Conservation (phyloP, 1,284 basidiomycete species). For the Termitomyces sp. region DNA sequence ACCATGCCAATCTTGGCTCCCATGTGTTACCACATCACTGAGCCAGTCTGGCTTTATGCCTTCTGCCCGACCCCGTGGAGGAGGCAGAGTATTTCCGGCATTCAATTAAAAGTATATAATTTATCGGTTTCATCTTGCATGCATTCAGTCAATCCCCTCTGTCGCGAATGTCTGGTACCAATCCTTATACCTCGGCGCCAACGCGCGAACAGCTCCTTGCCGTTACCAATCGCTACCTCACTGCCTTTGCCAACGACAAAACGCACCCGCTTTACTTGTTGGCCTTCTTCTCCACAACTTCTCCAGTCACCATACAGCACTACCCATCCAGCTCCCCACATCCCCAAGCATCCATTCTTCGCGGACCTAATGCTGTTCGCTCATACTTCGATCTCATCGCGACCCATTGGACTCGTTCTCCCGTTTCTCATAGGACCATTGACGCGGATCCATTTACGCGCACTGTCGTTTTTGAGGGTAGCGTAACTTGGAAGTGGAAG, state of each 20-base stretch:
- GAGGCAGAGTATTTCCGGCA: conserved; percentile 5
- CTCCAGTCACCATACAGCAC: conserved; percentile 33
- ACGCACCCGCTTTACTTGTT: conserved; percentile 28
- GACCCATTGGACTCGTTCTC: conserved; percentile 34
- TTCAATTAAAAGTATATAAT: conserved; percentile 17
- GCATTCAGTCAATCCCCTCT: neutral
- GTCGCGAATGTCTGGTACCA: conserved; percentile 7
- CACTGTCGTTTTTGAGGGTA: conserved; percentile 30
- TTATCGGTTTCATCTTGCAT: conserved; percentile 6
- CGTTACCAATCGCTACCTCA: conserved; percentile 30
- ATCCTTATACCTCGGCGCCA: conserved; percentile 3
- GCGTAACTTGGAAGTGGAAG: conserved; percentile 39
- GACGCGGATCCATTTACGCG: conserved; percentile 19
- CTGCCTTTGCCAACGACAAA: conserved; percentile 28
- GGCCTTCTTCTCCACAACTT: conserved; percentile 32
- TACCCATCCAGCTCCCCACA: conserved; percentile 28
- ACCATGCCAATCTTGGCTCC: conserved; percentile 13
- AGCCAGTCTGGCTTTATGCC: conserved; percentile 18
- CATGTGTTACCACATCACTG: conserved; percentile 13
- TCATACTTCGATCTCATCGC: conserved; percentile 43
- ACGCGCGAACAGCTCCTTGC: conserved; percentile 25
- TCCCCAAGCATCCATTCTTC: conserved; percentile 29
- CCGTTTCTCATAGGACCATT: conserved; percentile 21
- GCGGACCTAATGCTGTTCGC: conserved; percentile 37
- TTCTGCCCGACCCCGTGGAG: conserved; percentile 30